phyloP scores from a whole-genome alignment of 1,284 basidiomycete species.

The Gomphus sp. region DNA sequence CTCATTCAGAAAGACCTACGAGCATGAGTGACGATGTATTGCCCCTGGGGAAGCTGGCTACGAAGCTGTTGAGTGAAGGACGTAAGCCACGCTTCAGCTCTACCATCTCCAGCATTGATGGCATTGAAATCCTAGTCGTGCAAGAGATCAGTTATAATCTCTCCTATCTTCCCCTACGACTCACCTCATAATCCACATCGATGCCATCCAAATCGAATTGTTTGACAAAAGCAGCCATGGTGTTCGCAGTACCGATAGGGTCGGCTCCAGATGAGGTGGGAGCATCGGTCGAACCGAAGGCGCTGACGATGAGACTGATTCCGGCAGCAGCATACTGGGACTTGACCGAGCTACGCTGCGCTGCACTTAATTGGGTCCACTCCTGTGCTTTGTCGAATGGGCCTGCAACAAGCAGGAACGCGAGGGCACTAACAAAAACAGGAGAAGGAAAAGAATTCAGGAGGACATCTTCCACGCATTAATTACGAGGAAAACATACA shows the following conservation, averaged over 20 bases:
- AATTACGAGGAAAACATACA: no score
- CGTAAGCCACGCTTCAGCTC: conserved; percentile 17
- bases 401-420: conserved; percentile 10
- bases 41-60: background rate
- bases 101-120: conserved; percentile 17
- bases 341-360: conserved; percentile 5
- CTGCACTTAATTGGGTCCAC: conserved; percentile 6
- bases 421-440: no score
- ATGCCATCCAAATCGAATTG: conserved; percentile 23
- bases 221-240: conserved; percentile 15
- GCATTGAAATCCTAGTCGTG: conserved; percentile 16
- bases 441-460: no score
- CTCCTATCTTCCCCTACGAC: background rate
- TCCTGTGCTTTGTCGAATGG: conserved; percentile 10
- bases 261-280: conserved; percentile 2
- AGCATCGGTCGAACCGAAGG: conserved; percentile 4
- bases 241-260: conserved; percentile 8
- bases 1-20: conserved; percentile 11
- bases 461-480: no score
- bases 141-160: background rate
- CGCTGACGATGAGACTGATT: conserved; percentile 10
- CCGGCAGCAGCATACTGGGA: conserved; percentile 8
- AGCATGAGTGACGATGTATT: conserved; percentile 19
- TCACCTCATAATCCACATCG: conserved; percentile 24
- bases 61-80: conserved; percentile 14